Evolutionary conservation across 306 rosid species (phyloP).

Genomic region (Dicorynia guianensis): DNA sequence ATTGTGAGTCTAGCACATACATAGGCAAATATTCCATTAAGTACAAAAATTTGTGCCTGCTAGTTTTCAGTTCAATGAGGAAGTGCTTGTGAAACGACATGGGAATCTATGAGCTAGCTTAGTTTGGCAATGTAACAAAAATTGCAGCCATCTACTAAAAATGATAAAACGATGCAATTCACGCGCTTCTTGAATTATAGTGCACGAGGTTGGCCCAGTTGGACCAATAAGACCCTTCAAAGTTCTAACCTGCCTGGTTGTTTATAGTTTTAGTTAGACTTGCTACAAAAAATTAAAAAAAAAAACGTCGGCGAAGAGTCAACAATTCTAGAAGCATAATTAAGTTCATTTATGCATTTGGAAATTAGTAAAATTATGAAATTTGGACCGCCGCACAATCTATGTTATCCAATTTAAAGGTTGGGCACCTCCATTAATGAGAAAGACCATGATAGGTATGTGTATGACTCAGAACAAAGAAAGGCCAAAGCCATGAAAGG

Average conservation of each 20-base stretch:
- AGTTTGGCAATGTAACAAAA: slow-evolving; percentile 45
- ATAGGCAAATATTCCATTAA: slow-evolving; percentile 42
- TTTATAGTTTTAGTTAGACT: slow-evolving; percentile 14
- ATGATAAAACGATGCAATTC: slow-evolving; percentile 34
- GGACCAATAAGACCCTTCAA: slow-evolving; percentile 13
- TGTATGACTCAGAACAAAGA: slow-evolving; percentile 36
- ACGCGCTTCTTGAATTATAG: slow-evolving; percentile 42
- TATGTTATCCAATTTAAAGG: neutral
- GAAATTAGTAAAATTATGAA: slow-evolving; percentile 12
- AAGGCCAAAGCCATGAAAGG: slow-evolving; percentile 36
- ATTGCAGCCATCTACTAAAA: slow-evolving; percentile 27
- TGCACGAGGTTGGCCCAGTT: slow-evolving; percentile 15
- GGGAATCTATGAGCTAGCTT: slow-evolving; percentile 55
- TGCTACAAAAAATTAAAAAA: too few relatives aligned
- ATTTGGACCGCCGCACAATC: too few relatives aligned
- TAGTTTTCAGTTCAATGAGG: slow-evolving; percentile 37
- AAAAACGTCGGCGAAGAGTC: slow-evolving; percentile 7
- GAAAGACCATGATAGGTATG: slow-evolving; percentile 26
- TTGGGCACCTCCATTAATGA: slow-evolving; percentile 31
- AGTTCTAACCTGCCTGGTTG: slow-evolving; percentile 19
- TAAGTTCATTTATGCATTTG: neutral
- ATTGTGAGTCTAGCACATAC: too few relatives aligned
- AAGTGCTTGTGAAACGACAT: slow-evolving; percentile 38
- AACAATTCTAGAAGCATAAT: slow-evolving; percentile 34
- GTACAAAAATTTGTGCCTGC: slow-evolving; percentile 41